Percentiles rank a stretch among this genome's conserved stretches.
Conservation (phyloP, 345 rosid genomes). For the Salix arbutifolia region DNA sequence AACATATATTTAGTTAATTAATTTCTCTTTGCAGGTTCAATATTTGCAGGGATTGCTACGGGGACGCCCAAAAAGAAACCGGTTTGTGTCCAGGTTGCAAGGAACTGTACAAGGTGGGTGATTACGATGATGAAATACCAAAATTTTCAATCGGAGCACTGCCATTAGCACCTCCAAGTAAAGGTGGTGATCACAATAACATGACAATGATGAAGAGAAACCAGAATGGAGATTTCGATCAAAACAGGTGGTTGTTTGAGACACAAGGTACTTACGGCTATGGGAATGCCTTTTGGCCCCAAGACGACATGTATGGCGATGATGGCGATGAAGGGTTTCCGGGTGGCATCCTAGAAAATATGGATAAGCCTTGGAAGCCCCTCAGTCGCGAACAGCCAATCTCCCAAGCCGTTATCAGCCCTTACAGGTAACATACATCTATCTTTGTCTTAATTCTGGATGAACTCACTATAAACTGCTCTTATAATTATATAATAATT, state of each 20-base stretch:
- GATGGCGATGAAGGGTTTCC: slow-evolving; percentile 52
- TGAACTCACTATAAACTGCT: not conserved
- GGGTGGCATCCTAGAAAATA: slow-evolving; percentile 51
- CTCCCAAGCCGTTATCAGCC: slow-evolving; percentile 60
- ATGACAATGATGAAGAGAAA: slow-evolving; percentile 87
- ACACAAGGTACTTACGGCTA: slow-evolving; percentile 83
- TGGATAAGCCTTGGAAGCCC: slow-evolving; percentile 92
- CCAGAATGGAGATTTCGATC: slow-evolving; percentile 82
- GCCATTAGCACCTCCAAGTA: slow-evolving; percentile 62
- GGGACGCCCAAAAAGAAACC: slow-evolving; percentile 81
- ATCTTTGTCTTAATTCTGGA: not conserved
- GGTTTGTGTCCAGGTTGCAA: slow-evolving; percentile 93
- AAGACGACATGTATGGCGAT: slow-evolving; percentile 61
- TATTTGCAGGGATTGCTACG: slow-evolving; percentile 85
- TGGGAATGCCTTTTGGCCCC: slow-evolving; percentile 80
- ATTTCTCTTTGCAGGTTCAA: slow-evolving; percentile 51
- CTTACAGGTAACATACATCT: slow-evolving; percentile 49
- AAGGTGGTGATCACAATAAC: slow-evolving; percentile 36
- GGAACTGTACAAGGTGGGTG: slow-evolving; percentile 67
- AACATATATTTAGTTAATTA: not conserved
- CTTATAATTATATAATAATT: not conserved
- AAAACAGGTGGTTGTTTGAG: slow-evolving; percentile 83
- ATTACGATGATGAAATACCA: slow-evolving; percentile 56
- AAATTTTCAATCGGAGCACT: slow-evolving; percentile 57
- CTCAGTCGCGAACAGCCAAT: slow-evolving; percentile 59